Percentiles rank a stretch among this genome's conserved stretches.
Conservation (phyloP, 2,329 filamentous ascomycete species). For the Rosellinia necatrix region DNA sequence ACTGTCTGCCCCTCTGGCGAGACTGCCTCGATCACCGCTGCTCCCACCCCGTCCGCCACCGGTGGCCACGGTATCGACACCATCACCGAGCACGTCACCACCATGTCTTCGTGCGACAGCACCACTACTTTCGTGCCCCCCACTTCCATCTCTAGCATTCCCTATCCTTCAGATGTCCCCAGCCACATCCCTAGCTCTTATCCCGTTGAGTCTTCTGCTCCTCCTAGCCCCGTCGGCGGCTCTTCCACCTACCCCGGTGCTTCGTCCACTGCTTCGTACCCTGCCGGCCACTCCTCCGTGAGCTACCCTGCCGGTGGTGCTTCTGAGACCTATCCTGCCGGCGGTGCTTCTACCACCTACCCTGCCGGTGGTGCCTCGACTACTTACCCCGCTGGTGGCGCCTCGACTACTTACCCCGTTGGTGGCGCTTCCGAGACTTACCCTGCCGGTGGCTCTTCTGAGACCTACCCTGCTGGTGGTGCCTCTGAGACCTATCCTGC, state of each 20-base stretch:
- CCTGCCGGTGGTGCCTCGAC: background rate
- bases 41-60: slow-evolving; percentile 25
- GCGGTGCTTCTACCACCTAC: background rate
- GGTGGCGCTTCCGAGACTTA: background rate
- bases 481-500: slow-evolving; percentile 1
- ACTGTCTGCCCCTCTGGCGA: slow-evolving; percentile 38
- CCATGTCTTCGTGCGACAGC: slow-evolving; percentile 35
- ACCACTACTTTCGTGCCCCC: slow-evolving; percentile 37
- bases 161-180: slow-evolving; percentile 26
- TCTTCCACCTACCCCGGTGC: too few species aligned
- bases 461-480: background rate
- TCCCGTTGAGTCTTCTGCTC: slow-evolving; percentile 5
- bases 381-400: too few species aligned
- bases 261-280: background rate
- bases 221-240: slow-evolving; percentile 5
- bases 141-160: slow-evolving; percentile 19
- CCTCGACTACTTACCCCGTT: slow-evolving; percentile 8
- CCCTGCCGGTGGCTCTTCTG: slow-evolving; percentile 5
- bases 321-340: background rate
- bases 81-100: slow-evolving; percentile 33
- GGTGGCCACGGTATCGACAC: slow-evolving; percentile 26
- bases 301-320: background rate
- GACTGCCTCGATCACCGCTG: slow-evolving; percentile 31
- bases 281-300: background rate
- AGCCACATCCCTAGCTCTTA: slow-evolving; percentile 16